Evolutionary conservation across 1,139 yeast genomes (phyloP).

Genomic region (Debaryomyces fabryi): DNA sequence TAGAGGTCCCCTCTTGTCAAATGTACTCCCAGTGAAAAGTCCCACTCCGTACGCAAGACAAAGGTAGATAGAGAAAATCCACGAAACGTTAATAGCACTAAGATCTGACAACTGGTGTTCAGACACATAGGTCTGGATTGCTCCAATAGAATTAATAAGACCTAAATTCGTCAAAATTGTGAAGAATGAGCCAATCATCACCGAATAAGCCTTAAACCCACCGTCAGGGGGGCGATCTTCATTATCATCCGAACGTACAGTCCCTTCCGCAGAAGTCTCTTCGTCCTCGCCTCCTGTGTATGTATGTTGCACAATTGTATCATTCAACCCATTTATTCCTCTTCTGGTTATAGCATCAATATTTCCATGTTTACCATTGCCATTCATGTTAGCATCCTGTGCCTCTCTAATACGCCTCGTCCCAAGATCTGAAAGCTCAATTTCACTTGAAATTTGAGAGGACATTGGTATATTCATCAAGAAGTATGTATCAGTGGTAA

Average conservation of each 20-base stretch:
- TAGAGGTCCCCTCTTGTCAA: conserved; percentile 54
- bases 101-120: conserved; percentile 51
- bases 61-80: conserved; percentile 66
- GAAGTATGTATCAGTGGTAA: background rate
- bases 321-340: background rate
- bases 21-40: conserved; percentile 46
- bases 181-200: conserved; percentile 63
- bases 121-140: conserved; percentile 61
- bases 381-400: background rate
- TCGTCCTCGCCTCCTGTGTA: background rate
- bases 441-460: background rate
- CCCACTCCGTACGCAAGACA: conserved; percentile 62
- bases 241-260: background rate
- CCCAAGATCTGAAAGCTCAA: background rate
- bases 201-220: conserved; percentile 59
- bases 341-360: background rate
- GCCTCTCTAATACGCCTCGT: background rate
- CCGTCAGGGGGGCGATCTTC: conserved; percentile 54
- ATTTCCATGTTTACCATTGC: background rate
- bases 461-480: background rate
- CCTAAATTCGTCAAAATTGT: conserved; percentile 65
- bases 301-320: background rate
- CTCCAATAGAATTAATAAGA: conserved; percentile 62
- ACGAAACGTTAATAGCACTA: conserved; percentile 54
- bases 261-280: background rate